Evolutionary conservation across 1,139 yeast genomes (phyloP).

Genomic region (Geotrichum fermentans): DNA sequence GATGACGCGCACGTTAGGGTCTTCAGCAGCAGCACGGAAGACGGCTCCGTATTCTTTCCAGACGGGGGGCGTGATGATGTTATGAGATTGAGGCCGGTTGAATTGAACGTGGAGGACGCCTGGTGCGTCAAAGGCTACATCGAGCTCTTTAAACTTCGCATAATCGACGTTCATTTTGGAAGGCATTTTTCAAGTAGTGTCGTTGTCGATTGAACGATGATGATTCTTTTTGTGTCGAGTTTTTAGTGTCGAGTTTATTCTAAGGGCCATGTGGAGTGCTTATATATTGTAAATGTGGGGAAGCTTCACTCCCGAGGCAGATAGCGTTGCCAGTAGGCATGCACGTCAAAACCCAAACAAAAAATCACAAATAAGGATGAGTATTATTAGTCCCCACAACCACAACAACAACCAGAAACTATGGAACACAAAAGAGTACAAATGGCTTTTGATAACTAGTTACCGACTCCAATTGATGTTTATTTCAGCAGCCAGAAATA

Average conservation of each 20-base stretch:
- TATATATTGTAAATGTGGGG: background rate
- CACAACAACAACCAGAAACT: too few species aligned
- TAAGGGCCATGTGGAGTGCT: background rate
- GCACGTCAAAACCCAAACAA: too few species aligned
- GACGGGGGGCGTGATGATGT: conserved; percentile 50
- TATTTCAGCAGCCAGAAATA: too few species aligned
- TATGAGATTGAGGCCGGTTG: conserved; percentile 58
- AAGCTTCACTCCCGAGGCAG: too few species aligned
- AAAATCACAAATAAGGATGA: too few species aligned
- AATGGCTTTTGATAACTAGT: too few species aligned
- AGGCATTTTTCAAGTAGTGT: too few species aligned
- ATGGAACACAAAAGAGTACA: too few species aligned
- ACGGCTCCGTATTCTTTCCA: conserved; percentile 46
- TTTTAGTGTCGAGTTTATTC: background rate
- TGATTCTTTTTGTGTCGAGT: too few species aligned
- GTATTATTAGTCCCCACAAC: too few species aligned
- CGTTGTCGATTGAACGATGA: background rate
- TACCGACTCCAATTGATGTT: too few species aligned
- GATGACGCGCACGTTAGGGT: conserved; percentile 48
- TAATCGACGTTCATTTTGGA: conserved; percentile 4
- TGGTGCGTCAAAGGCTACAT: conserved; percentile 30
- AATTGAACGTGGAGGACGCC: conserved; percentile 58
- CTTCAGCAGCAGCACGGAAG: conserved; percentile 46
- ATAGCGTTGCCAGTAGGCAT: too few species aligned
- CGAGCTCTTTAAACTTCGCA: conserved; percentile 14